phyloP scores from a whole-genome alignment of 1,139 yeast species.

The Blastobotrys raffinosifermentans region DNA sequence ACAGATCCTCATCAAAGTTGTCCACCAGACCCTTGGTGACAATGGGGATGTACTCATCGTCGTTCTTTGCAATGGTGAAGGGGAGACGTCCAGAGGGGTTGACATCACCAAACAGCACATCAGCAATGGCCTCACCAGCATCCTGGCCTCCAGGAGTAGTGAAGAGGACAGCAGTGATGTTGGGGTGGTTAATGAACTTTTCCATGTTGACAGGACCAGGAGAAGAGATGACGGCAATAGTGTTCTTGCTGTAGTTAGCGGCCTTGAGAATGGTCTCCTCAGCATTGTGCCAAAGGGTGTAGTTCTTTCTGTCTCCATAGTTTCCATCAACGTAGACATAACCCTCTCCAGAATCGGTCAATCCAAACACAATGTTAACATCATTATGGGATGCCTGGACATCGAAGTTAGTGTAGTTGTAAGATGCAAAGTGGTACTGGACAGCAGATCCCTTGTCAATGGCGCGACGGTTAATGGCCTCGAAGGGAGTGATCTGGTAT shows the following conservation, averaged over 20 bases:
- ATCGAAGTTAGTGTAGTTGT: constrained; percentile 42
- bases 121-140: constrained; percentile 44
- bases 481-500: constrained; percentile 10
- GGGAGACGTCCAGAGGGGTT: constrained; percentile 62
- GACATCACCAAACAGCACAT: constrained; percentile 50
- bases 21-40: constrained; percentile 36
- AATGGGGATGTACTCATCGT: constrained; percentile 49
- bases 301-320: constrained; percentile 51
- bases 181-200: constrained; percentile 52
- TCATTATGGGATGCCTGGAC: constrained; percentile 46
- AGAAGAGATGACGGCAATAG: constrained; percentile 51
- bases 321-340: constrained; percentile 52
- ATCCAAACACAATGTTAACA: constrained; percentile 47
- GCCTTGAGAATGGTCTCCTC: constrained; percentile 47
- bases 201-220: constrained; percentile 60
- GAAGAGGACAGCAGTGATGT: constrained; percentile 51
- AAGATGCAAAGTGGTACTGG: constrained; percentile 19
- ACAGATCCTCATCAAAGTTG: constrained; percentile 30
- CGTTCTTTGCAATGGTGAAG: constrained; percentile 54
- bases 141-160: constrained; percentile 57
- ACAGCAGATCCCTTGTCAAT: constrained; percentile 17
- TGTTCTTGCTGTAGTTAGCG: constrained; percentile 46
- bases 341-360: constrained; percentile 50
- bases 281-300: constrained; percentile 56
- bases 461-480: constrained; percentile 12